phyloP scores from a whole-genome alignment of 1,284 basidiomycete species.

The Ceratobasidium sp. region DNA sequence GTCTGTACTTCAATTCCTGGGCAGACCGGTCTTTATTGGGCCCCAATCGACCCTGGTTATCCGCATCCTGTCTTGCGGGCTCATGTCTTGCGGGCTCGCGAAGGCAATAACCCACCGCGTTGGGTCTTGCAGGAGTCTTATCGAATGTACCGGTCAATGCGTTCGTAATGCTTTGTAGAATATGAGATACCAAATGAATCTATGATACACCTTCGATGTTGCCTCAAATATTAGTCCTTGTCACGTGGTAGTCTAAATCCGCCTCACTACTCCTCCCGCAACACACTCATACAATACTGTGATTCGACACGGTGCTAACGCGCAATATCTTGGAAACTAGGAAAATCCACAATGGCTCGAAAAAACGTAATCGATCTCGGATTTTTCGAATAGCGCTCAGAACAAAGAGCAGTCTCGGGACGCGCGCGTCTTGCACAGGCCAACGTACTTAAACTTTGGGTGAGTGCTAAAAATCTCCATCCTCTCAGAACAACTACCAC shows the following conservation, averaged over 20 bases:
- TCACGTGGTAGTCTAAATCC: too few relatives aligned
- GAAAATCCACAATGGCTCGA: too few relatives aligned
- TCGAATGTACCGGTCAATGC: not conserved
- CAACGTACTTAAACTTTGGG: too few relatives aligned
- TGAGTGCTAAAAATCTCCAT: not conserved
- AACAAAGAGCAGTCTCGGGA: not conserved
- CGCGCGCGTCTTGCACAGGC: not conserved
- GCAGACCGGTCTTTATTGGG: not conserved
- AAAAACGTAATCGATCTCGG: not conserved
- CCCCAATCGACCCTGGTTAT: not conserved
- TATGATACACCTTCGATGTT: too few relatives aligned
- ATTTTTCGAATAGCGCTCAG: not conserved
- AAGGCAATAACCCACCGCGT: not conserved
- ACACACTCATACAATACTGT: too few relatives aligned
- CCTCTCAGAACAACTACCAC: not conserved
- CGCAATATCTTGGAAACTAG: too few relatives aligned
- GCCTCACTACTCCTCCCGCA: too few relatives aligned
- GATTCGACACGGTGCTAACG: too few relatives aligned
- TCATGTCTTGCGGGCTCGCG: not conserved
- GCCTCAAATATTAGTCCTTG: too few relatives aligned
- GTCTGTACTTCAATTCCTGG: not conserved
- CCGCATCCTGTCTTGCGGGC: not conserved
- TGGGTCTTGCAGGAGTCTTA: not conserved
- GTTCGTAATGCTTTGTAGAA: not conserved
- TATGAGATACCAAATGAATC: too few relatives aligned